phyloP scores from a whole-genome alignment of 345 rosid species.

The Citrus sinensis region DVS_A1.0 CM039162.1:10253001-10253500 shows the following conservation, averaged over 20 bases:
- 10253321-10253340: slow-evolving; percentile 75
- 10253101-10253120: slow-evolving; percentile 91
- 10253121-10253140: slow-evolving; percentile 64
- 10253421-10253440: slow-evolving; percentile 68
- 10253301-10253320: slow-evolving; percentile 89
- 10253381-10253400: slow-evolving; percentile 51
- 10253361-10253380: slow-evolving; percentile 72
- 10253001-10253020: slow-evolving; percentile 75
- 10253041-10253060: slow-evolving; percentile 57
- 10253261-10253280: slow-evolving; percentile 59
- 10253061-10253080: slow-evolving; percentile 71
- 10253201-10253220: slow-evolving; percentile 71
- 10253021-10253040: slow-evolving; percentile 47
- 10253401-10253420: slow-evolving; percentile 56
- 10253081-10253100: slow-evolving; percentile 74
- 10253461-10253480: background rate
- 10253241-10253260: slow-evolving; percentile 66
- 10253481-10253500: slow-evolving; percentile 2
- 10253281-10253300: slow-evolving; percentile 71
- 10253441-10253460: slow-evolving; percentile 16
- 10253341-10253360: slow-evolving; percentile 99
- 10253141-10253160: slow-evolving; percentile 55
- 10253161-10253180: slow-evolving; percentile 52
- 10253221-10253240: slow-evolving; percentile 89
- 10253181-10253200: slow-evolving; percentile 61